phyloP scores from a whole-genome alignment of 768 basidiomycete species.

The Collybia mongolica region DNA sequence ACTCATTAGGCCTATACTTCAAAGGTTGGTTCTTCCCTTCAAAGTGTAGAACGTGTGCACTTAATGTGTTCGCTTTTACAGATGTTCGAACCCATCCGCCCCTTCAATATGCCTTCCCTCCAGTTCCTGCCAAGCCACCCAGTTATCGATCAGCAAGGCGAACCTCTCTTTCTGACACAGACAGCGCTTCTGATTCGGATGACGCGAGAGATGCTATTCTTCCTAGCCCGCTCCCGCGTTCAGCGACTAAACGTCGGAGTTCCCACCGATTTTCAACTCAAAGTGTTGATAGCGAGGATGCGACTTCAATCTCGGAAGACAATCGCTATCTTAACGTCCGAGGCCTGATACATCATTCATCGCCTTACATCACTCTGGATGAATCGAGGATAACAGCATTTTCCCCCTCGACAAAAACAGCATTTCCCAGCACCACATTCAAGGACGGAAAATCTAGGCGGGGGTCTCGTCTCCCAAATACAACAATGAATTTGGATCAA shows the following conservation, averaged over 20 bases:
- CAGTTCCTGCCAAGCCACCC: slow-evolving; percentile 20
- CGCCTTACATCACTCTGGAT: slow-evolving; percentile 49
- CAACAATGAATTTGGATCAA: slow-evolving; percentile 52
- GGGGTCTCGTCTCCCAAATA: slow-evolving; percentile 49
- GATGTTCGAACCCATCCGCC: slow-evolving; percentile 71
- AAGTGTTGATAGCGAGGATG: slow-evolving; percentile 15
- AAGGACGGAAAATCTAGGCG: slow-evolving; percentile 11
- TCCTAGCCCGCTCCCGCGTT: slow-evolving; percentile 23
- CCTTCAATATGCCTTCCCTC: slow-evolving; percentile 57
- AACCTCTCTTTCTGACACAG: slow-evolving; percentile 11
- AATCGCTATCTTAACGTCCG: slow-evolving; percentile 33
- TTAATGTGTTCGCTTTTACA: slow-evolving; percentile 17
- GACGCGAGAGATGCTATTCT: slow-evolving; percentile 34
- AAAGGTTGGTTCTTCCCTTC: slow-evolving; percentile 39
- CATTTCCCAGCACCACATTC: slow-evolving; percentile 17
- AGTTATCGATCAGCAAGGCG: background rate
- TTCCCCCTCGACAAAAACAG: slow-evolving; percentile 35
- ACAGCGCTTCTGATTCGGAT: slow-evolving; percentile 28
- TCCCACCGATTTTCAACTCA: slow-evolving; percentile 16
- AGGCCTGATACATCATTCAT: slow-evolving; percentile 34
- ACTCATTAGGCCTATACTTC: slow-evolving; percentile 59
- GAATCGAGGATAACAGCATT: slow-evolving; percentile 38
- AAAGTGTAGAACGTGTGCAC: background rate
- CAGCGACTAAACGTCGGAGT: slow-evolving; percentile 14
- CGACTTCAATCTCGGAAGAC: slow-evolving; percentile 19